A percentile compares a stretch with the other conserved stretches of the same genome.
phyloP scores from a whole-genome alignment of 176 grass and related monocot species.

The Zoysia japonica region DNA sequence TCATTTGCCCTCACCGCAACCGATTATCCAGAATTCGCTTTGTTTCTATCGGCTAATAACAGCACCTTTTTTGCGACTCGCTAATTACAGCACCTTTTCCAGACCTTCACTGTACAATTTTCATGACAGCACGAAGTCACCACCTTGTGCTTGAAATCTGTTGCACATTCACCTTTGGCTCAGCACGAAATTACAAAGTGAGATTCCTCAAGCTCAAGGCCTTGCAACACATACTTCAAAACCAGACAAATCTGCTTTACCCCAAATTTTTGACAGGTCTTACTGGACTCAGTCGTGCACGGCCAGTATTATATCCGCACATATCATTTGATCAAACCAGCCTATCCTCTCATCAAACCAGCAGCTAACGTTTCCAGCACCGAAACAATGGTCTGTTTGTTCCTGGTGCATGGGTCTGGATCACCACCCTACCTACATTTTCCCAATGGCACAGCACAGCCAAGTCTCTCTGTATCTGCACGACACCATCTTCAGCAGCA shows the following conservation, averaged over 20 bases:
- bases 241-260: slow-evolving; percentile 43
- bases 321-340: slow-evolving; percentile 43
- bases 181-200: slow-evolving; percentile 28
- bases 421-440: slow-evolving; percentile 68
- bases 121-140: neutral
- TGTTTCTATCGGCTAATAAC: neutral
- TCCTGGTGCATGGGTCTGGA: slow-evolving; percentile 72
- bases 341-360: neutral
- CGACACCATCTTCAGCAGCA: slow-evolving; percentile 35
- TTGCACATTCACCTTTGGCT: neutral
- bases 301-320: slow-evolving; percentile 22
- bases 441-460: slow-evolving; percentile 67
- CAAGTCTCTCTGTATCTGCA: slow-evolving; percentile 75
- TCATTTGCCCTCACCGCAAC: neutral
- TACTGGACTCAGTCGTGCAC: slow-evolving; percentile 38
- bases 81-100: no score
- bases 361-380: slow-evolving; percentile 26
- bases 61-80: neutral
- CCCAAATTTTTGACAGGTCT: slow-evolving; percentile 27
- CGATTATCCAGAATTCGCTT: slow-evolving; percentile 13
- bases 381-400: slow-evolving; percentile 58
- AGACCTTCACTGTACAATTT: neutral
- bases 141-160: slow-evolving; percentile 31
- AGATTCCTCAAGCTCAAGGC: slow-evolving; percentile 18
- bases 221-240: neutral